A percentile compares a stretch with the other conserved stretches of the same genome.
Evolutionary conservation across 306 rosid species (phyloP).

Genomic region (Albizia julibrissin): DNA sequence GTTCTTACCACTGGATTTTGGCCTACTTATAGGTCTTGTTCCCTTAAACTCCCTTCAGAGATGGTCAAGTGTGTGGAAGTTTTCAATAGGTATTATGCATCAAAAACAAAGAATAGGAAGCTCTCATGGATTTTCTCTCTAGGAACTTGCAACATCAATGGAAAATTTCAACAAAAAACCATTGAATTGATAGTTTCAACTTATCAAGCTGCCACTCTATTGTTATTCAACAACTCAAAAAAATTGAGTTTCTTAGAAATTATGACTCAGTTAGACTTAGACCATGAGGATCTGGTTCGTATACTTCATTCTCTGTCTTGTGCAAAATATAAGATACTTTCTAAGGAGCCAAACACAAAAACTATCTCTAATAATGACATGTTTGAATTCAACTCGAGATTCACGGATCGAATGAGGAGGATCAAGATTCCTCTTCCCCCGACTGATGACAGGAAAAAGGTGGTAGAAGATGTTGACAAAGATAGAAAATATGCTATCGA

Average conservation of each 20-base stretch:
- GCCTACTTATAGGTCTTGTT: conserved; percentile 67
- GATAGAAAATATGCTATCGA: conserved; percentile 56
- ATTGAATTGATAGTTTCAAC: not conserved
- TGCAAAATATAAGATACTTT: not conserved
- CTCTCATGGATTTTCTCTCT: not conserved
- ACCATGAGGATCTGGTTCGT: not conserved
- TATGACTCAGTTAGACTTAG: not conserved
- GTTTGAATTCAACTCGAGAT: not conserved
- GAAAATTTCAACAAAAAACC: not conserved
- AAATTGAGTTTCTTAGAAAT: not conserved
- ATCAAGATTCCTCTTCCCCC: conserved; percentile 28
- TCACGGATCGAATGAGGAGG: not conserved
- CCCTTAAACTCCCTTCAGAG: conserved; percentile 60
- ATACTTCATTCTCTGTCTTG: not conserved
- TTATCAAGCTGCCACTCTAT: not conserved
- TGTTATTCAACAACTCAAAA: not conserved
- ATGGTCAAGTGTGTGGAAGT: conserved; percentile 37
- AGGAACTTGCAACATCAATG: not conserved
- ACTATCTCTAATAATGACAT: not conserved
- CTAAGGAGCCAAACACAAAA: not conserved
- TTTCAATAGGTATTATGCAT: not conserved
- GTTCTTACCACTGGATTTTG: conserved; percentile 63
- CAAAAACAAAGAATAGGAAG: not conserved
- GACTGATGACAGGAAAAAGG: conserved; percentile 56
- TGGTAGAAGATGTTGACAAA: conserved; percentile 11